Percentiles rank a stretch among this genome's conserved stretches.
Conservation (phyloP, 257 asterid genomes). For the Cruciata laevipes region DNA sequence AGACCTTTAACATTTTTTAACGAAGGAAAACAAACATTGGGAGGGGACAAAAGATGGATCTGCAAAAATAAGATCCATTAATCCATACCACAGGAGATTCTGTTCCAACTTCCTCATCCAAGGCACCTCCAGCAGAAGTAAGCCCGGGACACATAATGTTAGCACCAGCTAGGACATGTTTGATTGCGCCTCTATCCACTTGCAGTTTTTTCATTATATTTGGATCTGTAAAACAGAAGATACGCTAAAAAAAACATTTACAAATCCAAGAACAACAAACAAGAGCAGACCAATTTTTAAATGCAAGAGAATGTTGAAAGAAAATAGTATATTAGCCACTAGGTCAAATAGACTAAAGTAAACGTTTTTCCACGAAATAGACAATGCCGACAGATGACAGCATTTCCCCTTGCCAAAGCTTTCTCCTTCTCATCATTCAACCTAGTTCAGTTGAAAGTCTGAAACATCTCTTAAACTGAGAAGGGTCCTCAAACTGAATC, state of each 20-base stretch:
- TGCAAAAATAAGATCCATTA: background rate
- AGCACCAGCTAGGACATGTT: conserved; percentile 94
- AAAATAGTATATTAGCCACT: background rate
- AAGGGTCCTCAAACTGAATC: background rate
- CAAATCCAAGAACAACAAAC: background rate
- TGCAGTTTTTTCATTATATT: conserved; percentile 88
- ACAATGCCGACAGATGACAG: background rate
- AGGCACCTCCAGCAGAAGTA: conserved; percentile 94
- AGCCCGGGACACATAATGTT: conserved; percentile 99
- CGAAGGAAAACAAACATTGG: background rate
- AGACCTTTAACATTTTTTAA: background rate
- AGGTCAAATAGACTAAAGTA: background rate
- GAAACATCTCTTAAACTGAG: background rate
- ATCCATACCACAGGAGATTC: conserved; percentile 82
- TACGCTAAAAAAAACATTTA: background rate
- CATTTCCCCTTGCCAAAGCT: background rate
- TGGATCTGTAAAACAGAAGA: conserved; percentile 60
- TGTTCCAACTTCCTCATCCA: conserved; percentile 80
- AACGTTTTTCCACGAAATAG: background rate
- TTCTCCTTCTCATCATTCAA: conserved; percentile 3
- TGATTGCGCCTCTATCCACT: conserved; percentile 97
- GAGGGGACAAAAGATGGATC: background rate
- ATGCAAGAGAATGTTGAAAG: background rate
- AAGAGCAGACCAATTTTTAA: background rate
- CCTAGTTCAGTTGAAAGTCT: background rate